Evolutionary conservation across 345 rosid species (phyloP), one percentile per base, ranked within the genome.

Genomic region (Citrus mangshanensis): DNA sequence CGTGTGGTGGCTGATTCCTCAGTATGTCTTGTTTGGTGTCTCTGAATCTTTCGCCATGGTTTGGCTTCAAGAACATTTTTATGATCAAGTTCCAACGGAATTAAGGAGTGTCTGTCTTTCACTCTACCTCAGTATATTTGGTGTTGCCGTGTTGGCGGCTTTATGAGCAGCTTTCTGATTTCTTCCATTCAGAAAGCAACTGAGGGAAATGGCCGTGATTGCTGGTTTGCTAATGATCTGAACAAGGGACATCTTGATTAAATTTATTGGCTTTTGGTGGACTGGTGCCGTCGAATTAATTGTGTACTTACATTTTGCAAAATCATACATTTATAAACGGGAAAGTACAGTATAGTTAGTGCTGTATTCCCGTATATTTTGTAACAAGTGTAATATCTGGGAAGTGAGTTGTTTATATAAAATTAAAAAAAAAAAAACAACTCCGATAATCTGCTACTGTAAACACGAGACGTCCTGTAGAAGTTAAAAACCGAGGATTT

Each of bases 51-150:
- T 91, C 72, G 70, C 93, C 16, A 69, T 87, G 74, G 93, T 91
- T 80, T 92, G 93, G 70, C 83, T 91, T 42, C 95, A 89, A 75
- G 95, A 89, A 78, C 87, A 88, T 73, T 89, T 91, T 84, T 91
- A 88, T 54, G 89, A 87, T 79, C 95, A 91, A 72, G 89, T 89
- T 72, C 89, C 93, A 0, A 79, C 67, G 16, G 89, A 88, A 64
- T 64, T 90, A 58, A 88, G 84, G 59, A 91, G 93, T 68, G 79
- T 91, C 12, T 89, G 93, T 14, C 86, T 91, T 32, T 81, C 93
- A 22, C 88, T 91, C 37, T 87, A 87, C 79, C 84, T 89, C 5
- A 88, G 92, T 76, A 81, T 89, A 46, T 83, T 91, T 6, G 95
- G 93, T 18, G 87, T 88, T 9, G 91, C 92, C 58, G 87, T 18